Base-by-base conservation (phyloP, 768 basidiomycete species). In the Sarcodon aspratus region DNA sequence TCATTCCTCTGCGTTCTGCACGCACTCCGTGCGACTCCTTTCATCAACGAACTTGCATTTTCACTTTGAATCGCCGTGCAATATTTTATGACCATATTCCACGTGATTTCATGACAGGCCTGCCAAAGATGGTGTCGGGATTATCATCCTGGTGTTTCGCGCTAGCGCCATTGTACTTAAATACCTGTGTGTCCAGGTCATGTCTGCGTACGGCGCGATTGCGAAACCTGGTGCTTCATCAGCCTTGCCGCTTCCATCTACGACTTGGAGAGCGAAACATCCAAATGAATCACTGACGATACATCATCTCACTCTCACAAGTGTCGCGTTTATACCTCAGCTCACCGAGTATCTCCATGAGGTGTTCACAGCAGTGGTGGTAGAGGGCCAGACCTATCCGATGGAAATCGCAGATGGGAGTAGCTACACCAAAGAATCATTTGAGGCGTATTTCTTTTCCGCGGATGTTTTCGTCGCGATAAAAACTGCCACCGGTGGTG, bases 341-440 rank as follows among this genome's bases (percentile, higher is more conserved):
- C 65, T 91, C 36, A 58, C 86, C 48, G 71, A 79, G 17, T 75
- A 82, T 57, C 72, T 89, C 13, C 72, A 73, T 53, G 36, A 50
- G 33, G 67, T 79, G 21, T 94, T 95, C 63, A 75, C 78, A n/a
- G 69, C 71, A 47, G 88, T 85, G 56, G 69, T 95, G 10, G 81
- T 80, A 49, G 75, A 75, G 43, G 93, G 93, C 1, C 57, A 68
- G 53, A 90, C 92, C 7, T 95, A 94, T 63, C 91, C 92, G 0
- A 92, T 94, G 64, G 86, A 91, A 63, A 74, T 72, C 36, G 66
- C 73, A 13, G 68, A 72, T 47, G 65, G 68, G 35, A 63, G 60
- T 8, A 55, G 59, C 13, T 62, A 72, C 49, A 61, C 65, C 6
- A 69, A 71, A 18, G 64, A 74, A 33, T 66, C 71, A 3, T 96